Conservation (phyloP, 1,284 basidiomycete species). For the Ceratobasidium sp. region DNA sequence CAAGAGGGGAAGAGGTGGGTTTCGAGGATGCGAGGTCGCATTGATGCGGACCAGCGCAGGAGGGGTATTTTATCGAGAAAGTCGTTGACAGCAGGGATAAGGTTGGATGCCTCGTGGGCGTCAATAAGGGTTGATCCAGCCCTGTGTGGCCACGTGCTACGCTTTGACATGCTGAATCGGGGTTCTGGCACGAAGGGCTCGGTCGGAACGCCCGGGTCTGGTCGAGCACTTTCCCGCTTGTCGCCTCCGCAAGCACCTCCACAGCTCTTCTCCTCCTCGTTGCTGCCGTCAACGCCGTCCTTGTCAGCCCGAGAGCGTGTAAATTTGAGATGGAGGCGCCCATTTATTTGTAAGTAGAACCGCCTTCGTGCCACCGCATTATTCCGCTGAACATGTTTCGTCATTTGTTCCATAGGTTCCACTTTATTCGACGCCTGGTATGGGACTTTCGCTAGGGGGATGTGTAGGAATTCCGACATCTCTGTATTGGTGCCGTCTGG, state of each 20-base stretch:
- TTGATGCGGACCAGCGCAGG: background rate
- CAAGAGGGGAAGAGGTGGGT: background rate
- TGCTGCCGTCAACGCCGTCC: background rate
- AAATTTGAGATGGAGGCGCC: background rate
- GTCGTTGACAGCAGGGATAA: background rate
- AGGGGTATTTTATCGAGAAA: background rate
- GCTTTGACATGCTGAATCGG: background rate
- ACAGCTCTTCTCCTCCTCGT: background rate
- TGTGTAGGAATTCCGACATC: constrained; percentile 39
- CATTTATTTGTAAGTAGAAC: background rate
- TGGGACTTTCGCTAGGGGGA: constrained; percentile 35
- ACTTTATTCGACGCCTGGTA: constrained; percentile 43
- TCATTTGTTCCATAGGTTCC: constrained; percentile 34
- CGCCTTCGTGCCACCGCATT: background rate
- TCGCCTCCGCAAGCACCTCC: background rate
- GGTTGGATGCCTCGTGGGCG: background rate
- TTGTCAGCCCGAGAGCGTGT: background rate
- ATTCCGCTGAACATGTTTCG: constrained; percentile 6
- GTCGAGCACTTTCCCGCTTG: background rate
- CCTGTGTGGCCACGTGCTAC: background rate
- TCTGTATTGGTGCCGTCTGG: constrained; percentile 45
- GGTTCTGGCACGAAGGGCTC: background rate
- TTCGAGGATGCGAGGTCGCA: background rate
- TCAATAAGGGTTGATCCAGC: background rate
- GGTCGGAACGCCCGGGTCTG: background rate